phyloP scores from a whole-genome alignment of 1,284 basidiomycete species.

The Meira miltonrushii region DNA sequence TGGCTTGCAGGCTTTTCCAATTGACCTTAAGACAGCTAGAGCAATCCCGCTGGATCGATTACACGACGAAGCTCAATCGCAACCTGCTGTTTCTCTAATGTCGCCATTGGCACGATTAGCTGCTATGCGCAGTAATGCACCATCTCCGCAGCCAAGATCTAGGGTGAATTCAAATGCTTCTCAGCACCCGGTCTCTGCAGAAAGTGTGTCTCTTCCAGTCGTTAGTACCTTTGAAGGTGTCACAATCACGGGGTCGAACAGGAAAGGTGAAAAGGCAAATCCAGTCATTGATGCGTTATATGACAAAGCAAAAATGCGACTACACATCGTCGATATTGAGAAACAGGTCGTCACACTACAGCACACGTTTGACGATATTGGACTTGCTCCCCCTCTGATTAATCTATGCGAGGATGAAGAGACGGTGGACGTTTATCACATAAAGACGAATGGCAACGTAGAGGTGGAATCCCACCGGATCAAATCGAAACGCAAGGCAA shows the following conservation, averaged over 20 bases:
- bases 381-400: neutral
- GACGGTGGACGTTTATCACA: neutral
- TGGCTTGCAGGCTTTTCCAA: constrained; percentile 20
- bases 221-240: too few relatives aligned
- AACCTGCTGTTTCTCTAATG: neutral
- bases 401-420: neutral
- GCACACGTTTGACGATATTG: neutral
- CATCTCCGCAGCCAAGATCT: constrained; percentile 1
- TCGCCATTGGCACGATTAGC: constrained; percentile 5
- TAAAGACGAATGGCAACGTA: neutral
- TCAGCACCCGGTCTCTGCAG: neutral
- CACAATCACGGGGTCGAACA: too few relatives aligned
- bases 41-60: neutral
- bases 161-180: neutral
- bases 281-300: too few relatives aligned
- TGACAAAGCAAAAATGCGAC: too few relatives aligned
- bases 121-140: neutral
- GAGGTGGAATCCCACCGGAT: neutral
- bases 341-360: neutral
- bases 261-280: too few relatives aligned
- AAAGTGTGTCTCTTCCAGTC: too few relatives aligned
- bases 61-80: neutral
- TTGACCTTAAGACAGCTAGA: constrained; percentile 15
- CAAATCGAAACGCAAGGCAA: neutral
- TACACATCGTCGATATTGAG: too few relatives aligned